Evolutionary conservation across 805 yeast species (phyloP), one percentile per base, ranked within the genome.

Genomic region (Starmera amethionina): DNA sequence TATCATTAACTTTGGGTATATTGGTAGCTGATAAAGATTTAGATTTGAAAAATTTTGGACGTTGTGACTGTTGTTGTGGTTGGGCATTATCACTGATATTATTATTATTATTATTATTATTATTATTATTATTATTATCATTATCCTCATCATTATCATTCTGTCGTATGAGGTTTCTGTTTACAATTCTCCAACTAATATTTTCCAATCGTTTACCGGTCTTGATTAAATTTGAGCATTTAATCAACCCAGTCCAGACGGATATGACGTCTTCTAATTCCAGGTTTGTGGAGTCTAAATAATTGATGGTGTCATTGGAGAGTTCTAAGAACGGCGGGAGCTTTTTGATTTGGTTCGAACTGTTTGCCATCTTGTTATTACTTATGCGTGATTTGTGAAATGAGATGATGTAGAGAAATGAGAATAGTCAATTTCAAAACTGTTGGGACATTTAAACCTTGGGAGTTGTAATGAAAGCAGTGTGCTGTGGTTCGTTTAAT

Each of bases 211-310:
- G 42, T 41, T 52, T 54, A 11, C 60, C 60, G 39, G 51, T 49
- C 38, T 53, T 50, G 30, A 56, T 50, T 42, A 50, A 54, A 14
- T 47, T 51, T 8, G 60, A 55, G 33, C 59, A 55, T 37, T 51
- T 55, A 1, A 57, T 55, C 13, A 55, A 42, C 2, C 70, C 67
- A 9, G 69, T 63, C 68, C 71, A 66, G 19, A 67, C 59, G 3
- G 65, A 59, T 27, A 67, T 47, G 4, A 67, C 63, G 38, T 62
- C 63, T 40, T 65, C 68, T 32, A 67, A 51, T 34, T 66, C 66
- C 11, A 64, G 47, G 4, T 56, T 55, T 18, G 52, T 42, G 1
- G 57, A 50, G 36, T 52, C 58, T 32, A 52, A 44, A 19, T 32
- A 44, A 38, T 53, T 49, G 8, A 55, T 48, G 10, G 56, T 51